A percentile compares a stretch with the other conserved stretches of the same genome.
Evolutionary conservation across 306 rosid species (phyloP).

Genomic region (Boehmeria nivea): DNA sequence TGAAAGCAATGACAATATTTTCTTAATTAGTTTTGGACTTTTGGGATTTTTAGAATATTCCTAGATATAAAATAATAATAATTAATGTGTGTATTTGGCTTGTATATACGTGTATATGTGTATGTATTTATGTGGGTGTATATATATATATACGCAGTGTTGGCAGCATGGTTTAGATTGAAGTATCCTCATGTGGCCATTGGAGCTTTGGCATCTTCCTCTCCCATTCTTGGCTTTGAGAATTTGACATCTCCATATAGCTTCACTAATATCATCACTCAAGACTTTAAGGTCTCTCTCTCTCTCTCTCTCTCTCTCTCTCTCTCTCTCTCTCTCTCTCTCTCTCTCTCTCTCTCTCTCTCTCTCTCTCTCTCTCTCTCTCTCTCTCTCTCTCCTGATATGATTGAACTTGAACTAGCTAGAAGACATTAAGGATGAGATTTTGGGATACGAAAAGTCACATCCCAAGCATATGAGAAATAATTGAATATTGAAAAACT

Average conservation of each 20-base stretch:
- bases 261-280: slow-evolving; percentile 47
- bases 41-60: background rate
- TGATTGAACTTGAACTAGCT: too few relatives aligned
- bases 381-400: too few relatives aligned
- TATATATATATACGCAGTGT: slow-evolving; percentile 42
- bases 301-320: slow-evolving; percentile 13
- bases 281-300: slow-evolving; percentile 58
- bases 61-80: too few relatives aligned
- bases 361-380: too few relatives aligned
- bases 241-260: slow-evolving; percentile 52
- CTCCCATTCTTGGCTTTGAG: slow-evolving; percentile 70
- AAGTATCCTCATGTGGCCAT: slow-evolving; percentile 75
- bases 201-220: slow-evolving; percentile 85
- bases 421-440: too few relatives aligned
- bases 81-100: too few relatives aligned
- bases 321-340: too few relatives aligned
- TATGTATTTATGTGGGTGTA: background rate
- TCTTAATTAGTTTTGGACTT: slow-evolving; percentile 1
- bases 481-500: background rate
- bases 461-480: too few relatives aligned
- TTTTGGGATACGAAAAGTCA: too few relatives aligned
- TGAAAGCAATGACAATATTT: background rate
- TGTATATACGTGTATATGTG: background rate
- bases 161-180: slow-evolving; percentile 82
- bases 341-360: too few relatives aligned